These are phyloP conservation scores for Ustilago crameri DNA, from an alignment of 1,284 basidiomycete genomes.

Conservation along the genomic window DNA sequence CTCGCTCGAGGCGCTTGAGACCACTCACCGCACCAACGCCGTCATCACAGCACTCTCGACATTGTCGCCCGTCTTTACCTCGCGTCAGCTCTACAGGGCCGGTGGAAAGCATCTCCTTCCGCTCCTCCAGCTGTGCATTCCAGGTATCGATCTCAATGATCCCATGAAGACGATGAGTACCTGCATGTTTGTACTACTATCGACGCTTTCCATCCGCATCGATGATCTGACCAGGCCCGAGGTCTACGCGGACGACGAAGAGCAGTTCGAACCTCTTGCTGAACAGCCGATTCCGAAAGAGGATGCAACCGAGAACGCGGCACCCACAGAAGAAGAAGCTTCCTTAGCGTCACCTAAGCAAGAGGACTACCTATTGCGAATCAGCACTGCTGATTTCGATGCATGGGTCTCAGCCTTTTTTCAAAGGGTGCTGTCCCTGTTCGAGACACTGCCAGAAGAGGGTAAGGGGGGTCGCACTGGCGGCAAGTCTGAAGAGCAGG, in stretches of 20 bases:
- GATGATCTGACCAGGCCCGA: slow-evolving; percentile 76
- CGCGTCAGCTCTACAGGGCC: slow-evolving; percentile 79
- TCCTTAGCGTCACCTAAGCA: slow-evolving; percentile 49
- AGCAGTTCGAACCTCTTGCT: slow-evolving; percentile 14
- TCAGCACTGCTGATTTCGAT: slow-evolving; percentile 79
- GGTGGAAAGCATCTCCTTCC: slow-evolving; percentile 90
- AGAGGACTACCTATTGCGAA: slow-evolving; percentile 72
- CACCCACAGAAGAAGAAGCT: slow-evolving; percentile 13
- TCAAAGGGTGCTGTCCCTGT: slow-evolving; percentile 84
- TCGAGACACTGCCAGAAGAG: slow-evolving; percentile 93
- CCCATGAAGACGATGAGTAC: slow-evolving; percentile 85
- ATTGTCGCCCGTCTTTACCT: slow-evolving; percentile 81
- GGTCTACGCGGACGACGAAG: slow-evolving; percentile 44
- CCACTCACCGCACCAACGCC: slow-evolving; percentile 70
- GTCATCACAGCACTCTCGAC: slow-evolving; percentile 88
- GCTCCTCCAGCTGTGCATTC: slow-evolving; percentile 87
- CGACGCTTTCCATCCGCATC: slow-evolving; percentile 82
- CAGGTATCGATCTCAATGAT: slow-evolving; percentile 94
- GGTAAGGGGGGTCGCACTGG: slow-evolving; percentile 78
- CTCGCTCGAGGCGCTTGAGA: slow-evolving; percentile 78
- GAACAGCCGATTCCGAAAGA: slow-evolving; percentile 48
- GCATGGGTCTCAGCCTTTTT: slow-evolving; percentile 92
- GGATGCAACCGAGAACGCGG: slow-evolving; percentile 15
- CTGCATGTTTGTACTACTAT: slow-evolving; percentile 81
- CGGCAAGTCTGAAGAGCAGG: slow-evolving; percentile 84